Conservation (phyloP, 768 basidiomycete species). For the Lactifluus hygrophoroides region DNA sequence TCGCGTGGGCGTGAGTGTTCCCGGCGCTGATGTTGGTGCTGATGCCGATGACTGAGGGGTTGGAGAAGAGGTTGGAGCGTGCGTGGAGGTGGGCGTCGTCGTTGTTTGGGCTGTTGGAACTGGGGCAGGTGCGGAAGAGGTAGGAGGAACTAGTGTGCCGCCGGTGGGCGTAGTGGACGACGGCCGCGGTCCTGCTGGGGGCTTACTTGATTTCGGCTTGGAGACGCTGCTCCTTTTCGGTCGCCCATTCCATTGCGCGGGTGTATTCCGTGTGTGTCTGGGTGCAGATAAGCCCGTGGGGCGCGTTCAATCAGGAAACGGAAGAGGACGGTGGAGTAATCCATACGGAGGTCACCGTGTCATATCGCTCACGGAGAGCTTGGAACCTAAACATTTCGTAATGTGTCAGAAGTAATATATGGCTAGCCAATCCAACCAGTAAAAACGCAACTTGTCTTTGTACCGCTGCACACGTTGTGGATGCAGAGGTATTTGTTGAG, state of each 20-base stretch:
- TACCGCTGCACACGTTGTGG: conserved; percentile 14
- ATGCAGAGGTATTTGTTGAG: not conserved
- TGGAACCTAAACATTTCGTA: conserved; percentile 11
- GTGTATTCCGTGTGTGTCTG: conserved; percentile 15
- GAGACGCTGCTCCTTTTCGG: conserved; percentile 18
- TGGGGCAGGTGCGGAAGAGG: not conserved
- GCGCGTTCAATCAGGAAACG: not conserved
- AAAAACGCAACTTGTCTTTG: conserved; percentile 19
- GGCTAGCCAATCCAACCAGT: too few relatives aligned
- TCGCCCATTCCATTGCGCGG: conserved; percentile 7
- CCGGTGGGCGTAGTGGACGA: not conserved
- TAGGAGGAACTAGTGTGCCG: not conserved
- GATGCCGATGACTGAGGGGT: not conserved
- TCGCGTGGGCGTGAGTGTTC: not conserved
- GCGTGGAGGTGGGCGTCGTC: not conserved
- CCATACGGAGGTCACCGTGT: conserved; percentile 12
- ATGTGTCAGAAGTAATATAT: not conserved
- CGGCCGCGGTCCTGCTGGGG: not conserved
- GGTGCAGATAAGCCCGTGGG: too few relatives aligned
- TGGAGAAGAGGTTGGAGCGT: not conserved
- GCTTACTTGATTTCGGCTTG: conserved; percentile 19
- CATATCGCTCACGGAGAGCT: conserved; percentile 18
- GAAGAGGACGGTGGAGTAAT: not conserved
- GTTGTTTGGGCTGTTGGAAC: not conserved
- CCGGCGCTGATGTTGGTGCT: not conserved